Evolutionary conservation across 805 yeast species (phyloP), one percentile per base, ranked within the genome.

Genomic region (Saccharomycopsis capsularis): DNA sequence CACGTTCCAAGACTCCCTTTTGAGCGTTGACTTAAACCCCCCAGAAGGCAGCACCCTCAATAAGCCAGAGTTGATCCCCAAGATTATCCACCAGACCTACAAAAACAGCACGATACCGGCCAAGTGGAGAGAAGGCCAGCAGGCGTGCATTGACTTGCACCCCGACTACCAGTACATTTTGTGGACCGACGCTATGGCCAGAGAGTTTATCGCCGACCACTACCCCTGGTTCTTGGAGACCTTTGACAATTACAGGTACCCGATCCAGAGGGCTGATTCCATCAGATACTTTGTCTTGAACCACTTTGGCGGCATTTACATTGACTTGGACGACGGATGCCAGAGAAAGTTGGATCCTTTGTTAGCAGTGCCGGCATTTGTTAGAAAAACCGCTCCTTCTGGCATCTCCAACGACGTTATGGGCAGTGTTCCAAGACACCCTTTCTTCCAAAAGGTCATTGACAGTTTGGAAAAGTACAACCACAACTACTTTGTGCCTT

Each of bases 401-500:
- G 97, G 97, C 46, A 79, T 90, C 37, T 85, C 95, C 3, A 90
- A 90, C 63, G 96, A 89, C 62, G 89, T 89, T 15, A 85, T 90
- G 95, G 96, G 95, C 9, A 70, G 91, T 2, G 82, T 84, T 11
- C 95, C 95, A 30, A 70, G 73, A 43, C 97, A 90, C 64, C 95
- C 96, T 2, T 86, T 89, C 66, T 87, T 86, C 68, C 63, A 74
- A 42, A 81, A 81, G 60, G 84, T 75, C 16, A 74, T 87, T 52
- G 83, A 82, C 53, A 75, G 75, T 42, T 70, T 90, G 52, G 65
- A 79, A 53, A 70, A 66, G 45, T 82, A 78, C 60, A 79, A 87
- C 60, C 62, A 68, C 41, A 83, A 85, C 64, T 88, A 95, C 85
- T 66, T 84, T 34, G 79, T 87, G 16, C 95, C 96, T 13, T 90